phyloP scores from a whole-genome alignment of 495 filamentous ascomycete genomes.

The Aspergillus kassunensis region DNA sequence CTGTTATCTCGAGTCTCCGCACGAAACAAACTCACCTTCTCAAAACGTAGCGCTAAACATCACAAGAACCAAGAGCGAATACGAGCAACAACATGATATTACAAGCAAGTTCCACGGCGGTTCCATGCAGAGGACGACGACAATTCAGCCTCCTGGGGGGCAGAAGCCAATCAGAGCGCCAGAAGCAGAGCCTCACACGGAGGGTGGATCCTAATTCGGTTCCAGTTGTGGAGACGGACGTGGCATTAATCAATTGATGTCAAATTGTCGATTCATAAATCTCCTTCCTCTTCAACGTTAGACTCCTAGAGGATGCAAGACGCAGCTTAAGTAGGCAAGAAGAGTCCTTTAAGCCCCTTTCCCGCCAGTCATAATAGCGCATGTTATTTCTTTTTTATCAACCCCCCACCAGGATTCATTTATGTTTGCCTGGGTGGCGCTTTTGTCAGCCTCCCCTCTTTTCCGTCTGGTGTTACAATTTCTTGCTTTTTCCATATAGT shows the following conservation, averaged over 20 bases:
- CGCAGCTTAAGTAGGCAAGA: too few species aligned
- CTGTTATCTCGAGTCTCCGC: not conserved
- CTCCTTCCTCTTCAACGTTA: slow-evolving; percentile 6
- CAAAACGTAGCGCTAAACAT: too few species aligned
- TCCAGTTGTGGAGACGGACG: slow-evolving; percentile 18
- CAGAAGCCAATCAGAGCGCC: slow-evolving; percentile 12
- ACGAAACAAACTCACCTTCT: not conserved
- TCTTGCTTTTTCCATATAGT: slow-evolving; percentile 3
- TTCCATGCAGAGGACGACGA: slow-evolving; percentile 22
- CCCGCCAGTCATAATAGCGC: not conserved
- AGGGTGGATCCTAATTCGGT: slow-evolving; percentile 17
- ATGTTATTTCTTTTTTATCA: not conserved
- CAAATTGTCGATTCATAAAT: too few species aligned
- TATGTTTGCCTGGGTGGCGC: slow-evolving; percentile 19
- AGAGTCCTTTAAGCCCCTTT: slow-evolving; percentile 10
- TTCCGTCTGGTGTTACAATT: not conserved
- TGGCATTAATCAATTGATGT: slow-evolving; percentile 16
- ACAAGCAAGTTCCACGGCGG: slow-evolving; percentile 20
- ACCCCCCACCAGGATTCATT: slow-evolving; percentile 11
- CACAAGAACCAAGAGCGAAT: not conserved
- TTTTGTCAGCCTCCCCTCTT: slow-evolving; percentile 19
- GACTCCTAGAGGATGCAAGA: too few species aligned
- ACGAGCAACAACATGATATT: not conserved
- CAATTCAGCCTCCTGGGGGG: slow-evolving; percentile 25
- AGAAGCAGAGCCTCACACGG: slow-evolving; percentile 17